These are phyloP conservation scores for Zoysia matrella DNA, from an alignment of 202 grass and related monocot genomes.

Conservation along the genomic window DNA sequence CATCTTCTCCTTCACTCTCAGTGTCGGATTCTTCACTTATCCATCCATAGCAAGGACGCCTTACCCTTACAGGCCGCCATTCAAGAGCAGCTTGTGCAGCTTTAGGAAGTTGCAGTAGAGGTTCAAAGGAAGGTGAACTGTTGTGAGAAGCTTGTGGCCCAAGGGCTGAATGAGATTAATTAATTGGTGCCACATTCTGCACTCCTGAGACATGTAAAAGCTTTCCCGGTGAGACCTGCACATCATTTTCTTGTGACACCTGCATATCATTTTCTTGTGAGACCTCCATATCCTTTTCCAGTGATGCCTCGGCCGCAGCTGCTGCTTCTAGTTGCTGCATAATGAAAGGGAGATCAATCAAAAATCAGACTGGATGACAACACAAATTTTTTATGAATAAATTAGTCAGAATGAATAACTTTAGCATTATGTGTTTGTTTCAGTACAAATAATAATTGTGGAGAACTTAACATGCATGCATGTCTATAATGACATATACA, in stretches of 20 bases:
- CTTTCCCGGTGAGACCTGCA: background rate
- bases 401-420: background rate
- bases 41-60: slow-evolving; percentile 31
- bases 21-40: slow-evolving; percentile 24
- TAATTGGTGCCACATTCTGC: background rate
- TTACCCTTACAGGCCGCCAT: too few relatives aligned
- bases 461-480: background rate
- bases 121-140: background rate
- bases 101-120: background rate
- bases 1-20: slow-evolving; percentile 34
- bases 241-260: background rate
- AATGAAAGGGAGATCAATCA: background rate
- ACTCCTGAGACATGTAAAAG: background rate
- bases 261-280: slow-evolving; percentile 11
- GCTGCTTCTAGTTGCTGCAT: slow-evolving; percentile 14
- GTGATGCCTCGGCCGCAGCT: background rate
- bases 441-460: background rate
- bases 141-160: background rate
- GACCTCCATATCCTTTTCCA: slow-evolving; percentile 11
- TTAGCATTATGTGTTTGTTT: background rate
- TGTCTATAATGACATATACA: background rate
- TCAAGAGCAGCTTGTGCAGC: background rate
- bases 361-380: background rate
- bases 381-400: background rate
- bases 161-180: background rate